A percentile compares a stretch with the other conserved stretches of the same genome.
These are phyloP conservation scores for Rhazya stricta DNA, from an alignment of 257 asterid genomes.

Conservation along the genomic window DNA sequence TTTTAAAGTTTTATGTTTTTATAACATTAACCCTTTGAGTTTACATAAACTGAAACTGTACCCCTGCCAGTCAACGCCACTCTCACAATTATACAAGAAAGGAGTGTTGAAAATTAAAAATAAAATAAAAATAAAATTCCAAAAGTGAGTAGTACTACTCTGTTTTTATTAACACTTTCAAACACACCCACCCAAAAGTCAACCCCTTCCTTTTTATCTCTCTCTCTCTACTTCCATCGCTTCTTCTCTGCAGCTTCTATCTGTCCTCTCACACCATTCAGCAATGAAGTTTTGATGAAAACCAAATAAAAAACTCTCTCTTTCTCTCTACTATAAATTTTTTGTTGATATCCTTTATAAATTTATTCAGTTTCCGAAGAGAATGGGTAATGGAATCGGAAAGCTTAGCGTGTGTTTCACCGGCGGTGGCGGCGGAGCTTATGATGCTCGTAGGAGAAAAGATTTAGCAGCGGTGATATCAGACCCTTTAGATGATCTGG, in stretches of 20 bases:
- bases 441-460: conserved; percentile 47
- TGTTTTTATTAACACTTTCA: conserved; percentile 54
- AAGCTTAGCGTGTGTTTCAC: conserved; percentile 74
- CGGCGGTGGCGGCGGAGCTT: conserved; percentile 38
- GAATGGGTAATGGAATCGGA: conserved; percentile 95
- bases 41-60: not conserved
- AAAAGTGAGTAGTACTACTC: conserved; percentile 9
- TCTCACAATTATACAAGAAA: conserved; percentile 6
- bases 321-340: not conserved
- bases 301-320: not conserved
- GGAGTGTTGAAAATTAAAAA: not conserved
- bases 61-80: conserved; percentile 21
- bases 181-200: conserved; percentile 46
- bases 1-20: not conserved
- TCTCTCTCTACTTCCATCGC: conserved; percentile 19
- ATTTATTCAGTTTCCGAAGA: not conserved
- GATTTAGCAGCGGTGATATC: conserved; percentile 40
- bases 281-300: conserved; percentile 12
- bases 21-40: not conserved
- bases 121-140: conserved; percentile 3
- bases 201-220: conserved; percentile 38
- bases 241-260: not conserved
- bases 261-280: conserved; percentile 7
- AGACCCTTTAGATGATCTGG: conserved; percentile 79
- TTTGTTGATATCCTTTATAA: not conserved